Evolutionary conservation across 2,329 filamentous ascomycete species (phyloP).

Genomic region (Cladosporium sp.): DNA sequence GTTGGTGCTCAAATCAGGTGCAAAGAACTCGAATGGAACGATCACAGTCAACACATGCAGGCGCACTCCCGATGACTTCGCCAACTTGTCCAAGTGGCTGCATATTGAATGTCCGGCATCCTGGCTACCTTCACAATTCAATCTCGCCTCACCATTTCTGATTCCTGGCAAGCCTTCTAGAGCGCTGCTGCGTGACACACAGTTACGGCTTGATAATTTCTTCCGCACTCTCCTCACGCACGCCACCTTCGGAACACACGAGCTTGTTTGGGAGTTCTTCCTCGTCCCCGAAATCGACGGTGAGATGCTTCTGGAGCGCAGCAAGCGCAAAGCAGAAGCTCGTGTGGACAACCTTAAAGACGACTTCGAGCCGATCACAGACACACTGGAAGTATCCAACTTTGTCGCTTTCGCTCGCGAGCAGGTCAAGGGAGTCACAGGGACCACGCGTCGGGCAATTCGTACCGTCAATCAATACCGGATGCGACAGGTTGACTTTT

Average conservation of each 20-base stretch:
- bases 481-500: conserved; percentile 65
- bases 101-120: conserved; percentile 90
- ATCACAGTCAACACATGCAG: conserved; percentile 95
- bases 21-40: conserved; percentile 74
- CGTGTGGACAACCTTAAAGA: conserved; percentile 82
- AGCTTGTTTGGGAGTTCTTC: conserved; percentile 99
- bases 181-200: conserved; percentile 81
- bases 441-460: conserved; percentile 78
- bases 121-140: conserved; percentile 80
- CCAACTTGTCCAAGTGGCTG: conserved; percentile 81
- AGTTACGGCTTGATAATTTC: conserved; percentile 83
- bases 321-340: conserved; percentile 79
- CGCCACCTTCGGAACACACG: conserved; percentile 90
- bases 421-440: conserved; percentile 80
- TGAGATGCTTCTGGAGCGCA: conserved; percentile 85
- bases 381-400: conserved; percentile 76
- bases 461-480: conserved; percentile 74
- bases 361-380: conserved; percentile 80
- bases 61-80: conserved; percentile 83
- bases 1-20: conserved; percentile 90
- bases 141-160: conserved; percentile 84
- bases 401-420: conserved; percentile 91
- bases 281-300: conserved; percentile 90
- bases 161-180: conserved; percentile 89
- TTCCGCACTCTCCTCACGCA: conserved; percentile 82